A percentile compares a stretch with the other conserved stretches of the same genome.
phyloP scores from a whole-genome alignment of 768 basidiomycete species.

The Flagelloscypha sp. region DNA sequence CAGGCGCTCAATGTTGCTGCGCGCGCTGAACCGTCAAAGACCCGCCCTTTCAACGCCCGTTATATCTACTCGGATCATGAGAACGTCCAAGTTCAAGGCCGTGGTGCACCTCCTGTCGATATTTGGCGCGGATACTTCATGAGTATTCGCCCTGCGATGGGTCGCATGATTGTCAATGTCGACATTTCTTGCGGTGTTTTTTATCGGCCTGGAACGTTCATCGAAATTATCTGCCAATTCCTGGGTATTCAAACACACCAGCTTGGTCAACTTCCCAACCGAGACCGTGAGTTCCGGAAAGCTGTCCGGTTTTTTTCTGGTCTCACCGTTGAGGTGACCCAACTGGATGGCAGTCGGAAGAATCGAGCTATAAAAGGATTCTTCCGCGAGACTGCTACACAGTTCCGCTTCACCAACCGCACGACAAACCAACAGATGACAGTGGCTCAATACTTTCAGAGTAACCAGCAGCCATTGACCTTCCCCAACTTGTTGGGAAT shows the following conservation, averaged over 20 bases:
- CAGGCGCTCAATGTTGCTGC: slow-evolving; percentile 71
- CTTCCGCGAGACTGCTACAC: slow-evolving; percentile 38
- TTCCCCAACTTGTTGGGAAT: slow-evolving; percentile 48
- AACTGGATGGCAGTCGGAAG: slow-evolving; percentile 8
- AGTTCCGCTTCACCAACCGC: slow-evolving; percentile 38
- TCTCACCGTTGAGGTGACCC: too few species aligned
- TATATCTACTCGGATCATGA: slow-evolving; percentile 64
- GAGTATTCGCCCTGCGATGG: slow-evolving; percentile 60
- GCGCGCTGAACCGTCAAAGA: slow-evolving; percentile 62
- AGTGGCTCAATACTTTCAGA: slow-evolving; percentile 43
- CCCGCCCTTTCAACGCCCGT: slow-evolving; percentile 63
- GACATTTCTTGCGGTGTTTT: slow-evolving; percentile 74
- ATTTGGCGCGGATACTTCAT: slow-evolving; percentile 82
- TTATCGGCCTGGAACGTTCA: slow-evolving; percentile 57
- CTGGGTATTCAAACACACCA: slow-evolving; percentile 28
- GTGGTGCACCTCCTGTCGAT: too few species aligned
- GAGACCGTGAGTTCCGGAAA: slow-evolving; percentile 31
- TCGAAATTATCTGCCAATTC: slow-evolving; percentile 51
- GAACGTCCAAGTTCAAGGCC: slow-evolving; percentile 40
- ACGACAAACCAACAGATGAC: slow-evolving; percentile 26
- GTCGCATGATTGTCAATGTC: slow-evolving; percentile 61
- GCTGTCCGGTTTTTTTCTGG: too few species aligned
- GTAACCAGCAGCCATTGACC: slow-evolving; percentile 30
- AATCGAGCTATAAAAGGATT: slow-evolving; percentile 51
- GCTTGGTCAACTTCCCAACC: slow-evolving; percentile 38